phyloP scores from a whole-genome alignment of 352 stramenopile genomes.

The Bremia lactucae region DNA sequence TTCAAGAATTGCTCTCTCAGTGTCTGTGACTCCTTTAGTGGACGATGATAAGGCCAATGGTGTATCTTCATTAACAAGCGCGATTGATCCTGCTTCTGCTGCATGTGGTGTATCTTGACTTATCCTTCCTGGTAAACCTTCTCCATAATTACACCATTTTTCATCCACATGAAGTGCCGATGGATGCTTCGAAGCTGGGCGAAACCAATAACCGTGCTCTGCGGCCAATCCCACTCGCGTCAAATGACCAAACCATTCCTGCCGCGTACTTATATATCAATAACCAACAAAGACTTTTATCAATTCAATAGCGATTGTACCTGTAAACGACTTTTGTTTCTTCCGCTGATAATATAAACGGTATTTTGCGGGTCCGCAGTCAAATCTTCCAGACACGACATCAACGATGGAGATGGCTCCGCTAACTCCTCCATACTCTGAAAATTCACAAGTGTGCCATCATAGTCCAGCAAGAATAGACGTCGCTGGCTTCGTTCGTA shows the following conservation, averaged over 20 bases:
- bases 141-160: constrained; percentile 1
- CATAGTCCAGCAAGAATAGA: constrained; percentile 80
- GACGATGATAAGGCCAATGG: constrained; percentile 12
- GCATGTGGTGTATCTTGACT: constrained; percentile 8
- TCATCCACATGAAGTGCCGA: constrained; percentile 10
- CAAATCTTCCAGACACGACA: constrained; percentile 60
- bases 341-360: constrained; percentile 80
- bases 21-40: constrained; percentile 1
- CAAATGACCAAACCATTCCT: constrained; percentile 81
- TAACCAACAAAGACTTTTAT: constrained; percentile 1
- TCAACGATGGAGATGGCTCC: constrained; percentile 36
- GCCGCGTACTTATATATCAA: neutral
- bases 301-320: constrained; percentile 7
- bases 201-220: constrained; percentile 77
- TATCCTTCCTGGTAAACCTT: constrained; percentile 1
- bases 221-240: constrained; percentile 63
- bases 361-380: constrained; percentile 63
- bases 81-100: constrained; percentile 1
- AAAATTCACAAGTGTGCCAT: constrained; percentile 74
- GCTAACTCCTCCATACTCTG: constrained; percentile 71
- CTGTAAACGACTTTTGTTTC: constrained; percentile 61
- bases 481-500: constrained; percentile 76
- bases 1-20: constrained; percentile 8
- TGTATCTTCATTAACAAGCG: constrained; percentile 8
- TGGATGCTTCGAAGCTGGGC: constrained; percentile 48